Conservation (phyloP, 805 yeast species). For the Wickerhamomyces subpelliculosus region DNA sequence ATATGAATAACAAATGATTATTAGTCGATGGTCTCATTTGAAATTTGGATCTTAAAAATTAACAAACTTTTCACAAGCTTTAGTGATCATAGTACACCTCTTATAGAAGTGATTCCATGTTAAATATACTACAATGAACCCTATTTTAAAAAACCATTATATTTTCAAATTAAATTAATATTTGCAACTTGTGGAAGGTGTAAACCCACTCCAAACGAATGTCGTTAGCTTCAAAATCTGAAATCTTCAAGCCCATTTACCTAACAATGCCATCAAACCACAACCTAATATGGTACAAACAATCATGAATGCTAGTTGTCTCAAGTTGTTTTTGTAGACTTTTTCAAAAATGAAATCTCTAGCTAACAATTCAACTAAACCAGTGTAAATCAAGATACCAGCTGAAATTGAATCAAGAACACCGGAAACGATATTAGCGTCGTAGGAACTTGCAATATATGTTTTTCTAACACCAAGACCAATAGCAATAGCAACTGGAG, state of each 20-base stretch:
- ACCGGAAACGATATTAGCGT: conserved; percentile 52
- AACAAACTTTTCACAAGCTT: too few relatives aligned
- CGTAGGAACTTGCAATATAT: conserved; percentile 47
- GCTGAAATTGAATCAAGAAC: conserved; percentile 64
- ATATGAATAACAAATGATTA: too few relatives aligned
- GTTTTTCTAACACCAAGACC: conserved; percentile 63
- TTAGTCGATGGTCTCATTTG: too few relatives aligned
- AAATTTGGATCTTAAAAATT: too few relatives aligned
- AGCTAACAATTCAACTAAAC: conserved; percentile 69
- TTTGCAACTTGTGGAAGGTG: too few relatives aligned
- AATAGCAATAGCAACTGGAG: conserved; percentile 68
- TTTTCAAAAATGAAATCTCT: conserved; percentile 55
- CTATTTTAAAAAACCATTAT: too few relatives aligned
- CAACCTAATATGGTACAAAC: conserved; percentile 46
- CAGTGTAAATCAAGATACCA: conserved; percentile 66
- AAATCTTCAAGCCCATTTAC: conserved; percentile 81
- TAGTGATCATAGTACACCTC: too few relatives aligned
- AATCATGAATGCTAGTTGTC: conserved; percentile 34
- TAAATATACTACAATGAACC: too few relatives aligned
- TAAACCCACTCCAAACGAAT: too few relatives aligned
- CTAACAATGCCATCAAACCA: conserved; percentile 67
- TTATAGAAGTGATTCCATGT: too few relatives aligned
- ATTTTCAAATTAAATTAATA: too few relatives aligned
- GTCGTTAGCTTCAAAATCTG: too few relatives aligned
- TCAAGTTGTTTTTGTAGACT: conserved; percentile 31